Evolutionary conservation across 768 basidiomycete species (phyloP).

Genomic region (Boletales sp.): DNA sequence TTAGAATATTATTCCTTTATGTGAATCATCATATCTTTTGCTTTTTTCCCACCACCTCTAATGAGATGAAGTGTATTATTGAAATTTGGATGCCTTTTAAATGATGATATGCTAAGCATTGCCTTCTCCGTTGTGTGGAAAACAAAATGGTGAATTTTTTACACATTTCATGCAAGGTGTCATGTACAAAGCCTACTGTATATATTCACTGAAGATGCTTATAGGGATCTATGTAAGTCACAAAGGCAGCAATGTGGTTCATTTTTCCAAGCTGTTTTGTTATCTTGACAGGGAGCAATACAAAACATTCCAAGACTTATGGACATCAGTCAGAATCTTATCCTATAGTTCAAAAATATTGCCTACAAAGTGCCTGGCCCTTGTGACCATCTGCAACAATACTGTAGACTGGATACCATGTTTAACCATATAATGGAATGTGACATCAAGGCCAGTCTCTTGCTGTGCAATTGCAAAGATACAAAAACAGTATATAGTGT

Average conservation of each 20-base stretch:
- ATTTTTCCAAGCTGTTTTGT: background rate
- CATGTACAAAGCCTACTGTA: background rate
- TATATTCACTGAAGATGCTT: background rate
- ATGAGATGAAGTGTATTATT: background rate
- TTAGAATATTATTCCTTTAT: background rate
- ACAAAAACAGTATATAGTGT: background rate
- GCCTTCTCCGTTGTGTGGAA: background rate
- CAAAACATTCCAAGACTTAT: background rate
- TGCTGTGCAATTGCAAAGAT: slow-evolving; percentile 4
- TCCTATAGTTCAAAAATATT: background rate
- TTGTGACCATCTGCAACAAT: slow-evolving; percentile 4
- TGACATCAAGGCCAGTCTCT: background rate
- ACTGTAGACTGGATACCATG: slow-evolving; percentile 1
- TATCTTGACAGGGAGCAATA: background rate
- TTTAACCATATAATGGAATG: background rate
- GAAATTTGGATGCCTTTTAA: slow-evolving; percentile 1
- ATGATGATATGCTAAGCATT: slow-evolving; percentile 4
- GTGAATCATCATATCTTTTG: background rate
- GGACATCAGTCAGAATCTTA: background rate
- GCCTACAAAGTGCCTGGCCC: slow-evolving; percentile 3
- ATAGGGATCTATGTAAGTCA: background rate
- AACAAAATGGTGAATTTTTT: background rate
- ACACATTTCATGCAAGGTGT: background rate
- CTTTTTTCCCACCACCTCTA: background rate
- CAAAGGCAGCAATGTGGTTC: background rate